phyloP scores from a whole-genome alignment of 768 basidiomycete genomes.

The Xerocomellus amylosporus region DNA sequence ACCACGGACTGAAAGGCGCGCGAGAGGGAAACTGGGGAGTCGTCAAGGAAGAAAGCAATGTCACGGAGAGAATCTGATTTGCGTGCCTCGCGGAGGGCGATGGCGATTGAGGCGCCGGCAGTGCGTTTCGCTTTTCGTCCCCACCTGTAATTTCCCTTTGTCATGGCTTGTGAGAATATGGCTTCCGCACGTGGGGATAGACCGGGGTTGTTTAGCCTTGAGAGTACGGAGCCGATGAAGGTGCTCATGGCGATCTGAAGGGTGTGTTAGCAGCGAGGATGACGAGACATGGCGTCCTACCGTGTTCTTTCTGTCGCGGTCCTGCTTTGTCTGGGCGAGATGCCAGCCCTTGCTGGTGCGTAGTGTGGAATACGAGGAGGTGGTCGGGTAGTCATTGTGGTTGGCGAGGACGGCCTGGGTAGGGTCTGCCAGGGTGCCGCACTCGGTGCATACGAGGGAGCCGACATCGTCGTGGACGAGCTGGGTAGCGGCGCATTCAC shows the following conservation, averaged over 20 bases:
- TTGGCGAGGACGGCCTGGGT: constrained; percentile 58
- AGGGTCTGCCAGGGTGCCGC: constrained; percentile 68
- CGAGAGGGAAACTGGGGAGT: constrained; percentile 48
- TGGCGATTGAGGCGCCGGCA: constrained; percentile 65
- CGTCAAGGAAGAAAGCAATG: constrained; percentile 64
- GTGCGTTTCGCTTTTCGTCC: constrained; percentile 67
- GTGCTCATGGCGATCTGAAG: constrained; percentile 58
- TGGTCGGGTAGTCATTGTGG: constrained; percentile 34
- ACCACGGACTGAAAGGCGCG: constrained; percentile 54
- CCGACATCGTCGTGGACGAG: constrained; percentile 56
- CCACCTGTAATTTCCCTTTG: constrained; percentile 61
- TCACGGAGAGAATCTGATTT: constrained; percentile 66
- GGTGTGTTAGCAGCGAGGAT: constrained; percentile 14
- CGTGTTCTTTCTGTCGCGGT: constrained; percentile 59
- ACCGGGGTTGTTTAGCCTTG: constrained; percentile 57
- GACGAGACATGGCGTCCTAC: constrained; percentile 38
- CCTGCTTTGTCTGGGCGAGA: constrained; percentile 63
- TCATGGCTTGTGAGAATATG: constrained; percentile 69
- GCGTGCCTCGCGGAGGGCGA: constrained; percentile 69
- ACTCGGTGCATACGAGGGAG: constrained; percentile 64
- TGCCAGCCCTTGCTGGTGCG: constrained; percentile 55
- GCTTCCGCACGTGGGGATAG: constrained; percentile 62
- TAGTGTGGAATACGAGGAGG: constrained; percentile 44
- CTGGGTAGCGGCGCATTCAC: constrained; percentile 51
- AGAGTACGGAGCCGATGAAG: constrained; percentile 60